Conservation (phyloP, 148 eudicot genomes). For the Tetragonia tetragonoides region DNA sequence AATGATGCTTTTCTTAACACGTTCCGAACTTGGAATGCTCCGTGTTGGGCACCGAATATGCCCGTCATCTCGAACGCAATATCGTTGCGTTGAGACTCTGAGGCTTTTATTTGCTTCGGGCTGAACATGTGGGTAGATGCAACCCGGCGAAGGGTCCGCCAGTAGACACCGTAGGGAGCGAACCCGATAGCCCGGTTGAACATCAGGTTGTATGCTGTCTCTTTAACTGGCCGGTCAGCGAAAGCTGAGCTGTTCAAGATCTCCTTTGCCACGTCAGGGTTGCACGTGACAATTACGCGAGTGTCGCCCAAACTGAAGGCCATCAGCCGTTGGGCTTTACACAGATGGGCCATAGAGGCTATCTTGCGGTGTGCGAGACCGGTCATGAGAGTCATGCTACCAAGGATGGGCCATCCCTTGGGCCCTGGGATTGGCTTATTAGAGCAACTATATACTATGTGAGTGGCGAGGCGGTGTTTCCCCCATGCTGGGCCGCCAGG, state of each 20-base stretch:
- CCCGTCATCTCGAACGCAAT: constrained; percentile 36
- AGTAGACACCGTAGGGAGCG: constrained; percentile 65
- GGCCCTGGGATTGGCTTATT: constrained; percentile 53
- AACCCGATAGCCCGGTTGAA: constrained; percentile 76
- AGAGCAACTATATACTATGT: constrained; percentile 10
- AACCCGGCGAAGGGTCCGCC: constrained; percentile 57
- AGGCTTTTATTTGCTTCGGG: constrained; percentile 38
- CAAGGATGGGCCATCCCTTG: constrained; percentile 51
- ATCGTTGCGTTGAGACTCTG: constrained; percentile 33
- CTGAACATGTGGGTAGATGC: constrained; percentile 56
- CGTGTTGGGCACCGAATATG: background rate
- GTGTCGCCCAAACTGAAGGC: constrained; percentile 68
- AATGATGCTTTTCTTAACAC: constrained; percentile 50
- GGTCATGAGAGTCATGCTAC: constrained; percentile 55
- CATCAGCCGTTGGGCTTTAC: constrained; percentile 48
- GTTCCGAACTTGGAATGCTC: constrained; percentile 33
- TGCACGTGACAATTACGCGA: constrained; percentile 52
- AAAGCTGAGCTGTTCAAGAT: constrained; percentile 44
- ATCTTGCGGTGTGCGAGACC: constrained; percentile 58
- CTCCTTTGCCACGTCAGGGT: constrained; percentile 58
- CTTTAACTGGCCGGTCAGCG: constrained; percentile 64
- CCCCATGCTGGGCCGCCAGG: constrained; percentile 82
- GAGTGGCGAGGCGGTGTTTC: constrained; percentile 20
- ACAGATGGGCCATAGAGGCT: constrained; percentile 33
- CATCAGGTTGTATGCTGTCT: constrained; percentile 63